Base-by-base conservation (phyloP, 805 yeast genomes). In the Ogataea ganodermae region DNA sequence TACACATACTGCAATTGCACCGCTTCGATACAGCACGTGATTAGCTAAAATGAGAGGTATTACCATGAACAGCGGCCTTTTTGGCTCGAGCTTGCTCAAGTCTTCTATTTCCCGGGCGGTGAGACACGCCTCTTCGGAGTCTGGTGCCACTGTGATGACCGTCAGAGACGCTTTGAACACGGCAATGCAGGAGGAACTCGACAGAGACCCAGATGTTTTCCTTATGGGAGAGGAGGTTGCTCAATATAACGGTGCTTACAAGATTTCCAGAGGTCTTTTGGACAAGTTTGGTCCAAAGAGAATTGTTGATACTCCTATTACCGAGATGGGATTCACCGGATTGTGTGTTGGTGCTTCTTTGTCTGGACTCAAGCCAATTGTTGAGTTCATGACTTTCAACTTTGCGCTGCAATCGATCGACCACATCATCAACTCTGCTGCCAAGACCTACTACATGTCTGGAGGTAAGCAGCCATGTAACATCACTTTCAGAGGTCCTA, bases 391-490 rank as follows among this genome's bases (percentile, higher is more conserved):
- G 99, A 92, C 98, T 20, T 90, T 92, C 78, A 94, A 94, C 81
- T 94, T 94, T 69, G 97, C 99, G 65, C 92, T 94, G 99, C 99
- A 94, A 78, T 87, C 99, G 58, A 94, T 94, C 68, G 99, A 94
- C 73, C 98, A 94, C 61, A 94, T 94, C 72, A 81, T 94, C 73
- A 94, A 94, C 81, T 91, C 98, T 48, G 98, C 97, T 45, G 99
- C 98, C 55, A 94, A 92, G 80, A 94, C 99, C 42, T 89, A 83
- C 73, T 94, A 94, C 78, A 94, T 94, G 99, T 89, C 97, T 55
- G 99, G 99, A 70, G 99, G 99, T 78, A 87, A 84, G 55, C 97
- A 91, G 74, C 92, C 92, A 54, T 91, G 97, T 79, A 91, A 89
- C 74, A 89, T 92, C 66, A 91, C 96, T 46, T 94, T 94, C 80